Evolutionary conservation across 2,329 filamentous ascomycete genomes (phyloP).

Genomic region (Penicillium paneum): DNA sequence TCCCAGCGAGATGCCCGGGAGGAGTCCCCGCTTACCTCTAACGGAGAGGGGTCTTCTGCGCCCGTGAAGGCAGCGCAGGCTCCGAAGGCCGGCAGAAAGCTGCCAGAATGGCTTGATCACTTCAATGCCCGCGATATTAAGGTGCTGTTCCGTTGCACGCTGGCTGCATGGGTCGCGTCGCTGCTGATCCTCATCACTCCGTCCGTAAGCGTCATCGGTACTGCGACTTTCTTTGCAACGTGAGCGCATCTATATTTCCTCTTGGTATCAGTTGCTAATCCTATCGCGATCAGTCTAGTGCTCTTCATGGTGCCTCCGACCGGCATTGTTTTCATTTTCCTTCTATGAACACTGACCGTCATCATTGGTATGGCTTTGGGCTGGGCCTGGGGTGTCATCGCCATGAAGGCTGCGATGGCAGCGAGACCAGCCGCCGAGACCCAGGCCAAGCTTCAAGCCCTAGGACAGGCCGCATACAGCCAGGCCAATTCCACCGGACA

Average conservation of each 20-base stretch:
- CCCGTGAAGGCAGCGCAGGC: constrained; percentile 4
- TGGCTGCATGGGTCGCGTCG: constrained; percentile 47
- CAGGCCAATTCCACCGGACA: constrained; percentile 37
- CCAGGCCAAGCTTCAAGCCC: constrained; percentile 30
- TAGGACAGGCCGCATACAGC: constrained; percentile 34
- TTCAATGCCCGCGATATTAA: constrained; percentile 51
- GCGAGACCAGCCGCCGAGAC: constrained; percentile 42
- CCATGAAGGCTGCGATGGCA: constrained; percentile 50
- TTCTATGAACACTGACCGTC: constrained; percentile 44
- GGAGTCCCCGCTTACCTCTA: constrained; percentile 6
- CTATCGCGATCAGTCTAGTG: constrained; percentile 28
- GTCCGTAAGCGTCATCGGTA: constrained; percentile 40
- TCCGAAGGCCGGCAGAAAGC: constrained; percentile 13
- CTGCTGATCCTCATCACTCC: constrained; percentile 51
- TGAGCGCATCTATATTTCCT: constrained; percentile 7
- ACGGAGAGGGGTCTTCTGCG: constrained; percentile 4
- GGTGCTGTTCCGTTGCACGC: constrained; percentile 47
- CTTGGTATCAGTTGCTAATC: constrained; percentile 11
- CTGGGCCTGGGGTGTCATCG: constrained; percentile 51
- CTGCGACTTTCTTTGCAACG: constrained; percentile 47
- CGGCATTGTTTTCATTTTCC: constrained; percentile 47
- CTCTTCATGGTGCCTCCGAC: constrained; percentile 48
- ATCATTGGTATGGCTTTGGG: constrained; percentile 48
- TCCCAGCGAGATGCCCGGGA: constrained; percentile 8
- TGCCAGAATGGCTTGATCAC: constrained; percentile 40